These are phyloP conservation scores for Xerocomus spinulosus DNA, from an alignment of 768 basidiomycete species.

Conservation along the genomic window DNA sequence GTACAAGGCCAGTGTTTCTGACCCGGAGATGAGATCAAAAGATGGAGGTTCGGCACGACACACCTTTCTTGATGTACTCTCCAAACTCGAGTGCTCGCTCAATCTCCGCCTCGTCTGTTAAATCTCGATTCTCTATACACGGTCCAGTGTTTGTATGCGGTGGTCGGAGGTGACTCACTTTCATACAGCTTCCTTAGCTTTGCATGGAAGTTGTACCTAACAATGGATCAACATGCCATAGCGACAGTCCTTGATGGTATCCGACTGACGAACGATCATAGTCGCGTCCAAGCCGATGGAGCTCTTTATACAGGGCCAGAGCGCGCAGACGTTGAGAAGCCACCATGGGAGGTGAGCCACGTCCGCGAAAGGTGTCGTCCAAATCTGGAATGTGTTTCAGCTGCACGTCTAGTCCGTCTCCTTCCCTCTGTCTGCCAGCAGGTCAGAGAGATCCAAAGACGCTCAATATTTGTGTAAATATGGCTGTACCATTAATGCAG, in stretches of 20 bases:
- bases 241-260: conserved; percentile 4
- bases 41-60: conserved; percentile 10
- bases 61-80: conserved; percentile 85
- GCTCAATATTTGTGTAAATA: too few relatives aligned
- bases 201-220: conserved; percentile 76
- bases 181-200: conserved; percentile 69
- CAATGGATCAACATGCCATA: conserved; percentile 5
- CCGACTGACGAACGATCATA: conserved; percentile 72
- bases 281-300: conserved; percentile 74
- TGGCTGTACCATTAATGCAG: neutral
- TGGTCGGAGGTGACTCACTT: conserved; percentile 42
- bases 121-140: conserved; percentile 55
- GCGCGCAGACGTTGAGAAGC: conserved; percentile 54
- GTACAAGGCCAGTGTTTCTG: conserved; percentile 81
- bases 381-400: conserved; percentile 2
- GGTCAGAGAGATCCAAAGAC: too few relatives aligned
- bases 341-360: conserved; percentile 39
- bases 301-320: conserved; percentile 74
- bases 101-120: conserved; percentile 67
- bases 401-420: too few relatives aligned
- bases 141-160: neutral
- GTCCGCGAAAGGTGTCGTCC: neutral
- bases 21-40: conserved; percentile 1
- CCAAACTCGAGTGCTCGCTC: conserved; percentile 70
- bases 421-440: too few relatives aligned